Evolutionary conservation across 495 filamentous ascomycete species (phyloP).

Genomic region (Xylaria grammica): DNA sequence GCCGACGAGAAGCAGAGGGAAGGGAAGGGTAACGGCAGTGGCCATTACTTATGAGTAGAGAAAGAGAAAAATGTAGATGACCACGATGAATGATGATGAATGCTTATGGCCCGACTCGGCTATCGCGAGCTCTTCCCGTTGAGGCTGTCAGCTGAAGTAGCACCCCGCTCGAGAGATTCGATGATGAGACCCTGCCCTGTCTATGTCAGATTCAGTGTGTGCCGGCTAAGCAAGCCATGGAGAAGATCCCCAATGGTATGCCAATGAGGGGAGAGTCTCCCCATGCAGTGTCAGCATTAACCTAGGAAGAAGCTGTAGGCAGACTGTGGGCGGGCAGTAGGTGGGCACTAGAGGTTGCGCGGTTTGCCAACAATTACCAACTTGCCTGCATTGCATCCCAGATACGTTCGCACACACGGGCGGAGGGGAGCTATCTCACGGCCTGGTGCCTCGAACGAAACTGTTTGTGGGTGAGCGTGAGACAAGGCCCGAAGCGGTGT

Average conservation of each 20-base stretch:
- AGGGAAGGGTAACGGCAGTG: background rate
- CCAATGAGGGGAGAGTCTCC: slow-evolving; percentile 16
- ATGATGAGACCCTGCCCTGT: slow-evolving; percentile 17
- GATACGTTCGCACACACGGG: background rate
- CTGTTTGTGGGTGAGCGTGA: slow-evolving; percentile 9
- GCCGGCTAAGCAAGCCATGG: slow-evolving; percentile 26
- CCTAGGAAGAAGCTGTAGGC: slow-evolving; percentile 13
- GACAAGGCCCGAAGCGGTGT: slow-evolving; percentile 10
- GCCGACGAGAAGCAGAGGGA: slow-evolving; percentile 15
- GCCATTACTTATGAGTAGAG: slow-evolving; percentile 21
- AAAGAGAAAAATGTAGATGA: background rate
- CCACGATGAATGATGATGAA: too few species aligned
- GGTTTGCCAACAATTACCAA: slow-evolving; percentile 18
- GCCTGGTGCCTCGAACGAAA: slow-evolving; percentile 11
- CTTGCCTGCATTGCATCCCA: slow-evolving; percentile 22
- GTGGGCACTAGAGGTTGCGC: slow-evolving; percentile 11
- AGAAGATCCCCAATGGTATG: slow-evolving; percentile 16
- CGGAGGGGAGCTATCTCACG: background rate
- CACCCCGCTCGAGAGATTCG: slow-evolving; percentile 25
- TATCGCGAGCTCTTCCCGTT: slow-evolving; percentile 20
- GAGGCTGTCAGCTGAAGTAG: slow-evolving; percentile 29
- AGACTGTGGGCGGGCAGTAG: too few species aligned
- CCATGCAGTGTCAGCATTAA: slow-evolving; percentile 23
- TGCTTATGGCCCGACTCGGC: slow-evolving; percentile 27
- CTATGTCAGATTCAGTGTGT: slow-evolving; percentile 22